Percentiles rank a stretch among this genome's conserved stretches.
These are phyloP conservation scores for Linaria vulgaris DNA, from an alignment of 257 asterid species.

Conservation along the genomic window DNA sequence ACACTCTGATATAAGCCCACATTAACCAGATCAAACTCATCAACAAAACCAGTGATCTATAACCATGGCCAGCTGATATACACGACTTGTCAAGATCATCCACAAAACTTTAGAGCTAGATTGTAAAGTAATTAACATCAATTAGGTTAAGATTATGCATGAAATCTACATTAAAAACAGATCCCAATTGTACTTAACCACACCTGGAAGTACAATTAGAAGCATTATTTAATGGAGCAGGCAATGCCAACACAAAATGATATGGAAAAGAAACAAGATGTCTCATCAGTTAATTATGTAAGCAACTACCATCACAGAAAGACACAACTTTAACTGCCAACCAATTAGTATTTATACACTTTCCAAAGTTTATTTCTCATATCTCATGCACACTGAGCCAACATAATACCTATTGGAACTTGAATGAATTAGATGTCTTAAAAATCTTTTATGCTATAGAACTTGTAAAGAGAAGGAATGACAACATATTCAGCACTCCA, in stretches of 20 bases:
- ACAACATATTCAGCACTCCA: background rate
- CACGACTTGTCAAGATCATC: too few relatives aligned
- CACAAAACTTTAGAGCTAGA: background rate
- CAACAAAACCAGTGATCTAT: too few relatives aligned
- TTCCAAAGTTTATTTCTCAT: constrained; percentile 36
- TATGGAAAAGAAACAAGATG: constrained; percentile 23
- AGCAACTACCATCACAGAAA: constrained; percentile 22
- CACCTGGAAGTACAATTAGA: constrained; percentile 21
- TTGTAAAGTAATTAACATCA: too few relatives aligned
- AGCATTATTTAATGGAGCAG: constrained; percentile 2
- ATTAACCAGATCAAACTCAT: too few relatives aligned
- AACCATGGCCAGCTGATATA: too few relatives aligned
- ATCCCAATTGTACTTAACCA: constrained; percentile 55
- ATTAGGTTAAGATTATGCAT: constrained; percentile 22
- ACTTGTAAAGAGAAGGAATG: background rate
- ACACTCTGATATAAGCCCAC: too few relatives aligned
- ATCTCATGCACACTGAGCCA: constrained; percentile 38
- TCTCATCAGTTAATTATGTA: constrained; percentile 14
- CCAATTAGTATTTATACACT: constrained; percentile 35
- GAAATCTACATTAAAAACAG: constrained; percentile 31
- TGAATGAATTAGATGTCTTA: too few relatives aligned
- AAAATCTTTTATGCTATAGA: background rate
- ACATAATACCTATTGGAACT: constrained; percentile 45
- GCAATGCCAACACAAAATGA: constrained; percentile 22
- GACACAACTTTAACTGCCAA: constrained; percentile 34